Base-by-base conservation (phyloP, 1,284 basidiomycete species). In the Nidula niveotomentosa region DNA sequence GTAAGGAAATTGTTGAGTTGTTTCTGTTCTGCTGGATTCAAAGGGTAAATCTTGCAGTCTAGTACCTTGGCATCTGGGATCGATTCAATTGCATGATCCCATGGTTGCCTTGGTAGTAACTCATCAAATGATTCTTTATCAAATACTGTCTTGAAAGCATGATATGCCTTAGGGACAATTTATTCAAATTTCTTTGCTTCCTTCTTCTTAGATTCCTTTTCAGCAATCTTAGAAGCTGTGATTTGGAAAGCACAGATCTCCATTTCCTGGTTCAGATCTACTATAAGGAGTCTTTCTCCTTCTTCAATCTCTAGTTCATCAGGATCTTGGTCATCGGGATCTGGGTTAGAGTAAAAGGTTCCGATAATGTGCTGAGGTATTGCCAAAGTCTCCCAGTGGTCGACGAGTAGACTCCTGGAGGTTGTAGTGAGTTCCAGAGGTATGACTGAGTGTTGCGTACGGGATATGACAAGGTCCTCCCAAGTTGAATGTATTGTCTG, bases 71-170 rank as follows among this genome's bases (percentile, higher is more conserved):
- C 52, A 18, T 58, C 60, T 6, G 61, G 61, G 1, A 55, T 57
- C 12, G 69, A 58, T 48, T 70, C 62, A 41, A 69, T 70, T 0
- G 64, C 63, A 54, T 71, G 67, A 49, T 70, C 69, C 67, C 68
- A 71, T 1, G 57, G 48, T 4, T 55, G 41, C 1, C 45, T 18
- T 1, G 50, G 55, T 0, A 65, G 69, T 10, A 70, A 48, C 44
- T 53, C 33, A 36, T 69, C 62, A 45, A 66, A 68, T 4, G 56
- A 46, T 0, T 58, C 53, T 39, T n/a, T n/a, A n/a, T n/a, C n/a
- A n/a, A n/a, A n/a, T n/a, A n/a, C n/a, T n/a, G n/a, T n/a, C n/a
- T n/a, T 54, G 36, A 57, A 60, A 35, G 66, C 60, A 17, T 57
- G 43, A 23, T 56, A 54, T 15, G 49, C 51, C 48, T 52, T 44